A percentile compares a stretch with the other conserved stretches of the same genome.
Evolutionary conservation across 257 asterid species (phyloP).

Genomic region (Vinca minor): DNA sequence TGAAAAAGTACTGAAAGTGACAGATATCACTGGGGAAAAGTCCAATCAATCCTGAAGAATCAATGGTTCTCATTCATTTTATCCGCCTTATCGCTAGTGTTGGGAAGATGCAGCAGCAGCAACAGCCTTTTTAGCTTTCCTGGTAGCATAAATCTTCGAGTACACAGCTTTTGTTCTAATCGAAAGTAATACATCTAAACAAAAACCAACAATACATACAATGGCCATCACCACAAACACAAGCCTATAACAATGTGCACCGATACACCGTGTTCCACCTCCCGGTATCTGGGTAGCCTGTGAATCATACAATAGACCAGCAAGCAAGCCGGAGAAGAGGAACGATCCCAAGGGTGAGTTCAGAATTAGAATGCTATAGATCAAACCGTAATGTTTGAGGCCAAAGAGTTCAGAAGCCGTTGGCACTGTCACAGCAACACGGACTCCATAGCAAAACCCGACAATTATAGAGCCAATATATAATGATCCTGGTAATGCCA

Average conservation of each 20-base stretch:
- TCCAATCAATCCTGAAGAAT: neutral
- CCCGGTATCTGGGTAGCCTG: constrained; percentile 26
- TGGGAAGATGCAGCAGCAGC: no score
- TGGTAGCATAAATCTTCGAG: constrained; percentile 18
- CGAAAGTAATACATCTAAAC: constrained; percentile 18
- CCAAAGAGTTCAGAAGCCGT: constrained; percentile 39
- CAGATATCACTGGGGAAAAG: neutral
- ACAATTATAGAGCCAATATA: constrained; percentile 37
- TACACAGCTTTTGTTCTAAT: constrained; percentile 12
- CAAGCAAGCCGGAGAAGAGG: constrained; percentile 45
- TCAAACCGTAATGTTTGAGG: constrained; percentile 14
- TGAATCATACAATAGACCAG: constrained; percentile 32
- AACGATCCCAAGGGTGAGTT: constrained; percentile 42
- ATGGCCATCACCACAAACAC: constrained; percentile 19
- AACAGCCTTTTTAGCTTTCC: constrained; percentile 22
- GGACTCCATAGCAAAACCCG: constrained; percentile 41
- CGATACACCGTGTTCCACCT: constrained; percentile 37
- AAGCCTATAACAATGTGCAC: constrained; percentile 31
- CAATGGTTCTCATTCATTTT: neutral
- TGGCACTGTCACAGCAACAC: constrained; percentile 40
- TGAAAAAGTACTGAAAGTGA: no score
- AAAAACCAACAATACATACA: constrained; percentile 15
- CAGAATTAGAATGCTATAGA: constrained; percentile 30
- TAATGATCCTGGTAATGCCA: constrained; percentile 42
- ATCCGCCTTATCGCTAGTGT: neutral